A percentile compares a stretch with the other conserved stretches of the same genome.
Evolutionary conservation across 1,284 basidiomycete species (phyloP).

Genomic region (Coriolopsis trogii): DNA sequence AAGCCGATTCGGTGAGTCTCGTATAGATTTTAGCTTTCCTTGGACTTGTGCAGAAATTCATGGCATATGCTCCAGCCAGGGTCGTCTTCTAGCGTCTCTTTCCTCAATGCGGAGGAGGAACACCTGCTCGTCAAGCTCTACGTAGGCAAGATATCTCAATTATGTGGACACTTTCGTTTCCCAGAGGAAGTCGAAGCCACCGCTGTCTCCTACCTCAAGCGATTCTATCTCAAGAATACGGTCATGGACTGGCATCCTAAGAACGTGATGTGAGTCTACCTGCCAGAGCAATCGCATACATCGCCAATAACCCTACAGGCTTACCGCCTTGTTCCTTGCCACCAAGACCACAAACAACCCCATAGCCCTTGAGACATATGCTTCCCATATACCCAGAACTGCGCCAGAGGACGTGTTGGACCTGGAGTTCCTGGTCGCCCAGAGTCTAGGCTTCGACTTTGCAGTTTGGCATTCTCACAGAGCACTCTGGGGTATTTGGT

Average conservation of each 20-base stretch:
- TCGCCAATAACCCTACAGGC: too few relatives aligned
- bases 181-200: constrained; percentile 94
- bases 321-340: constrained; percentile 93
- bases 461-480: constrained; percentile 90
- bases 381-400: constrained; percentile 79
- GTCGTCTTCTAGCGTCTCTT: constrained; percentile 68
- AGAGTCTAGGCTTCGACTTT: constrained; percentile 93
- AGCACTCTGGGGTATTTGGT: constrained; percentile 86
- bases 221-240: constrained; percentile 97
- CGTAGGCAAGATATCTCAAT: constrained; percentile 80
- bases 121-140: constrained; percentile 89
- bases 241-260: constrained; percentile 99
- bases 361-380: constrained; percentile 85
- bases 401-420: constrained; percentile 83
- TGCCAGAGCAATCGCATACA: too few relatives aligned
- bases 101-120: constrained; percentile 85
- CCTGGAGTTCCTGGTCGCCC: constrained; percentile 94
- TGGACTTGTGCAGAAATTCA: too few relatives aligned
- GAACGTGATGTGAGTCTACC: constrained; percentile 87
- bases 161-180: constrained; percentile 86
- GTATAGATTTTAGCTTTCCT: constrained; percentile 12
- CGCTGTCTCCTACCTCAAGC: constrained; percentile 89
- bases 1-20: constrained; percentile 73
- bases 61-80: constrained; percentile 54
- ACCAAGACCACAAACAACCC: constrained; percentile 97